phyloP scores from a whole-genome alignment of 202 grass and related monocot genomes.

The Cymbopogon flexuosus region DNA sequence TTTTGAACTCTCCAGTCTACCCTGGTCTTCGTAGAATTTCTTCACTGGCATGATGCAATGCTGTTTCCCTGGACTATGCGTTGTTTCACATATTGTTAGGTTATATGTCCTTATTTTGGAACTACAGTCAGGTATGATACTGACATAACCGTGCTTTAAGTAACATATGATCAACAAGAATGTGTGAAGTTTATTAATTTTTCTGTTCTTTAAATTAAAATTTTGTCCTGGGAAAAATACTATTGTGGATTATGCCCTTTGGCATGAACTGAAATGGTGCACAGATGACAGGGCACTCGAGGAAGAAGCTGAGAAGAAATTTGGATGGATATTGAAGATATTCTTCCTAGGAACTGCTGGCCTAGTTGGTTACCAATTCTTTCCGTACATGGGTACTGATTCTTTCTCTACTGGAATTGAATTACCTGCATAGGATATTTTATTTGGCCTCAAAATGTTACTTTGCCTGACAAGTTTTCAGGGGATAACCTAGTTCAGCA shows the following conservation, averaged over 20 bases:
- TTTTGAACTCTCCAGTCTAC: neutral
- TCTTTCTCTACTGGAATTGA: neutral
- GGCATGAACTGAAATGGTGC: conserved; percentile 21
- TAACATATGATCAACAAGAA: neutral
- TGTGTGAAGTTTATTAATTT: neutral
- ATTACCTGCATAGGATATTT: conserved; percentile 22
- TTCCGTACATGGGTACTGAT: conserved; percentile 84
- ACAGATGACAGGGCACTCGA: conserved; percentile 76
- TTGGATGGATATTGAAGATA: conserved; percentile 84
- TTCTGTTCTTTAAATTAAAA: neutral
- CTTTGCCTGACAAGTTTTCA: conserved; percentile 50
- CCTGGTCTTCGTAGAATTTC: neutral
- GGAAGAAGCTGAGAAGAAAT: conserved; percentile 85
- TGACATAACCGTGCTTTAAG: neutral
- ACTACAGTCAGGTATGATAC: neutral
- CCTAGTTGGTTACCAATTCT: conserved; percentile 77
- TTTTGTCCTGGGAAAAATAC: neutral
- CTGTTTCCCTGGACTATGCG: neutral
- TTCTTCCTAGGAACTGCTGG: conserved; percentile 77
- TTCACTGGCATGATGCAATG: neutral
- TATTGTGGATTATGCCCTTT: neutral
- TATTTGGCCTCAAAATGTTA: conserved; percentile 29
- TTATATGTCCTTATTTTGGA: neutral
- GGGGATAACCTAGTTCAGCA: conserved; percentile 82
- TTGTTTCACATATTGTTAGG: neutral